A percentile compares a stretch with the other conserved stretches of the same genome.
Conservation (phyloP, 1,284 basidiomycete genomes). For the Cystobasidium pallidum region DNA sequence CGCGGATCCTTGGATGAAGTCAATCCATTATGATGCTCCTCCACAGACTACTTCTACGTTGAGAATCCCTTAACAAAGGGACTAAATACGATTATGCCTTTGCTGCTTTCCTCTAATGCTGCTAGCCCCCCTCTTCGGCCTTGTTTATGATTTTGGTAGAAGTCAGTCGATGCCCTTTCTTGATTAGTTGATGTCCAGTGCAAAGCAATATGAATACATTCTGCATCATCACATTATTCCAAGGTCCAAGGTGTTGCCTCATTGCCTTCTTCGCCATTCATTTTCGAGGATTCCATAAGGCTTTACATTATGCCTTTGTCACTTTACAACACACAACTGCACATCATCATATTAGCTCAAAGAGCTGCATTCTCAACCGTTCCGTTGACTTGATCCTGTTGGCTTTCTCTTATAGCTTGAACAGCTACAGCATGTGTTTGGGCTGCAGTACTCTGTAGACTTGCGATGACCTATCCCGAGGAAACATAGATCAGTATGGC, state of each 20-base stretch:
- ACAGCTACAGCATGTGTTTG: slow-evolving; percentile 75
- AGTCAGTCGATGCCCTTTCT: background rate
- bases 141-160: background rate
- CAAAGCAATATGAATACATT: background rate
- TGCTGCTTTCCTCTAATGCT: too few species aligned
- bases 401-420: slow-evolving; percentile 65
- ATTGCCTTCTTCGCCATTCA: too few species aligned
- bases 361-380: background rate
- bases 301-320: too few species aligned
- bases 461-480: slow-evolving; percentile 56
- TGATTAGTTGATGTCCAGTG: background rate
- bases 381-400: slow-evolving; percentile 14
- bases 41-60: background rate
- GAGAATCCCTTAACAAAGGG: slow-evolving; percentile 1
- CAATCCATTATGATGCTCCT: slow-evolving; percentile 25
- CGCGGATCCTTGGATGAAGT: slow-evolving; percentile 62
- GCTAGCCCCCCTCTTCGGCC: background rate
- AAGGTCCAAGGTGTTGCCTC: too few species aligned
- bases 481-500: background rate
- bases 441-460: slow-evolving; percentile 68
- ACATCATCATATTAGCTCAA: too few species aligned
- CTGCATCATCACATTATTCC: background rate
- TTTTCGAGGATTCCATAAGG: too few species aligned
- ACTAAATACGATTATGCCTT: too few species aligned
- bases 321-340: too few species aligned